Conservation (phyloP, 2,329 filamentous ascomycete species). For the Arthrocladium fulminans region DNA sequence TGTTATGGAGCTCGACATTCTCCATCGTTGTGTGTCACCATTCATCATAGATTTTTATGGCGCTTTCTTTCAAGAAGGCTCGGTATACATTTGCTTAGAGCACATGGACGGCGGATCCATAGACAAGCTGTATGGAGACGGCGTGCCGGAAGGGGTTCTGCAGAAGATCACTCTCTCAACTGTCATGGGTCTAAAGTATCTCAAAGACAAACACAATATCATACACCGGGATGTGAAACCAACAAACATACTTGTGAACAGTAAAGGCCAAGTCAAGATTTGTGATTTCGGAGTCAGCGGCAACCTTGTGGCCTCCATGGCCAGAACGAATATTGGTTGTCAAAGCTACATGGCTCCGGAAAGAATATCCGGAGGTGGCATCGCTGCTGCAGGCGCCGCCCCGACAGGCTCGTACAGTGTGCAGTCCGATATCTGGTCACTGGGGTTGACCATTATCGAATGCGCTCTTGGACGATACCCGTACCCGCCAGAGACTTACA, state of each 20-base stretch:
- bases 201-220: slow-evolving; percentile 98
- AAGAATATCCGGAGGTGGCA: slow-evolving; percentile 77
- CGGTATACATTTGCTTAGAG: slow-evolving; percentile 98
- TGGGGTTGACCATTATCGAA: slow-evolving; percentile 90
- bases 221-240: slow-evolving; percentile 98
- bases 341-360: slow-evolving; percentile 99
- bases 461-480: slow-evolving; percentile 91
- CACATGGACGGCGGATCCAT: slow-evolving; percentile 98
- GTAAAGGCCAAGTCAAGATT: slow-evolving; percentile 85
- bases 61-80: slow-evolving; percentile 96
- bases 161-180: slow-evolving; percentile 86
- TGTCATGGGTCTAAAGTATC: slow-evolving; percentile 77
- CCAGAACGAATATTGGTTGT: slow-evolving; percentile 97
- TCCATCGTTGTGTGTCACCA: slow-evolving; percentile 88
- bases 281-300: slow-evolving; percentile 97
- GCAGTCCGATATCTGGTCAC: slow-evolving; percentile 95
- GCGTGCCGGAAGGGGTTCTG: slow-evolving; percentile 79
- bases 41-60: slow-evolving; percentile 99
- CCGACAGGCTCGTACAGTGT: slow-evolving; percentile 81
- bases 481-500: slow-evolving; percentile 93
- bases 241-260: slow-evolving; percentile 94
- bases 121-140: slow-evolving; percentile 87
- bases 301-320: slow-evolving; percentile 93
- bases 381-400: slow-evolving; percentile 60
- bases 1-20: slow-evolving; percentile 91